phyloP scores from a whole-genome alignment of 208 protist species.

The Vickermania spadyakhi region DNA sequence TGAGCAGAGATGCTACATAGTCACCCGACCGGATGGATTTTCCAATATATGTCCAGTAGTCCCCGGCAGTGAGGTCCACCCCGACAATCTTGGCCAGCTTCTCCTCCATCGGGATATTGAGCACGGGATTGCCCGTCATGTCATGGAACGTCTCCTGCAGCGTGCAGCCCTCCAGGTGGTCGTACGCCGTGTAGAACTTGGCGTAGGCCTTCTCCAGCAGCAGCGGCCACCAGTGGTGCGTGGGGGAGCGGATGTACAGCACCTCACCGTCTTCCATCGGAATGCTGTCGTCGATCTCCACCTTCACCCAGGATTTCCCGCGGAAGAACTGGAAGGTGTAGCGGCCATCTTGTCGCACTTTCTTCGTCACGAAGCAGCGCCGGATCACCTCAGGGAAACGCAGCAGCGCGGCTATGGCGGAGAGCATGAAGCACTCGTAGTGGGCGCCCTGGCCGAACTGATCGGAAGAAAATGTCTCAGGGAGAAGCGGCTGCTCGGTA shows the following conservation, averaged over 20 bases:
- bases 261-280: slow-evolving; percentile 39
- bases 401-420: slow-evolving; percentile 48
- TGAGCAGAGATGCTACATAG: slow-evolving; percentile 38
- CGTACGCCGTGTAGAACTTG: slow-evolving; percentile 79
- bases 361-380: slow-evolving; percentile 74
- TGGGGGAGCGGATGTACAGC: slow-evolving; percentile 59
- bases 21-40: slow-evolving; percentile 18
- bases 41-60: slow-evolving; percentile 15
- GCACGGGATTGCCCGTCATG: slow-evolving; percentile 66
- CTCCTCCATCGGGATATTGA: slow-evolving; percentile 50
- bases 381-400: slow-evolving; percentile 60
- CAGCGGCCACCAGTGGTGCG: slow-evolving; percentile 72
- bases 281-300: slow-evolving; percentile 75
- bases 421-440: slow-evolving; percentile 80
- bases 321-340: slow-evolving; percentile 84
- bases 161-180: slow-evolving; percentile 65
- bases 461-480: slow-evolving; percentile 37
- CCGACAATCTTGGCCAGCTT: slow-evolving; percentile 48
- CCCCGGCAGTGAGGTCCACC: slow-evolving; percentile 26
- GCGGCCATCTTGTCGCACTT: slow-evolving; percentile 59
- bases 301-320: slow-evolving; percentile 51
- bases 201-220: slow-evolving; percentile 89
- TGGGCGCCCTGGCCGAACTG: slow-evolving; percentile 75
- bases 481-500: slow-evolving; percentile 36
- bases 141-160: slow-evolving; percentile 68